Conservation (phyloP, 78 protist species). For the Salpingoeca rosetta region DNA sequence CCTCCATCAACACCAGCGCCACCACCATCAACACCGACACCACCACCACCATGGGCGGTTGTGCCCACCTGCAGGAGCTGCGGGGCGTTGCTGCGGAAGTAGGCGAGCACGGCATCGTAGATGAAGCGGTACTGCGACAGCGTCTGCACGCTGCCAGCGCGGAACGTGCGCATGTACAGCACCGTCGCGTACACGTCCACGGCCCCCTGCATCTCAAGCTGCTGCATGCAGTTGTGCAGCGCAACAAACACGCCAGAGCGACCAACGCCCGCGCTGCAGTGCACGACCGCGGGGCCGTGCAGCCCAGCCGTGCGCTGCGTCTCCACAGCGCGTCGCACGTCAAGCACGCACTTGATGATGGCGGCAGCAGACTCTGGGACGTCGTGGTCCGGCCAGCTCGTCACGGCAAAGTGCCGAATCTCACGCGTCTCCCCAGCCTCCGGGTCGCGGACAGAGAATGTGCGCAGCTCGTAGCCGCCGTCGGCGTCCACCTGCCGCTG, state of each 20-base stretch:
- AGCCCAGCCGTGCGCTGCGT: neutral
- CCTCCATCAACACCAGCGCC: too few relatives aligned
- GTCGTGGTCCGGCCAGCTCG: slow-evolving; percentile 56
- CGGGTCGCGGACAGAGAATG: neutral
- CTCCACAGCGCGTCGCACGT: neutral
- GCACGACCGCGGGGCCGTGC: slow-evolving; percentile 29
- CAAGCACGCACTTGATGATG: neutral
- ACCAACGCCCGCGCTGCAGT: slow-evolving; percentile 63
- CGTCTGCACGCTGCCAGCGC: slow-evolving; percentile 21
- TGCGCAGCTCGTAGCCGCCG: neutral
- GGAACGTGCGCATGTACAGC: neutral
- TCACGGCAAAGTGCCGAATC: slow-evolving; percentile 26
- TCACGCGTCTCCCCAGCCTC: neutral
- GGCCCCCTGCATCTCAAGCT: neutral
- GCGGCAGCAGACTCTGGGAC: slow-evolving; percentile 13
- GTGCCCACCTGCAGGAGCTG: too few relatives aligned
- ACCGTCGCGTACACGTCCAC: neutral
- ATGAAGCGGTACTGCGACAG: slow-evolving; percentile 8
- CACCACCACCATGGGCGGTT: too few relatives aligned
- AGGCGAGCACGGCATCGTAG: neutral
- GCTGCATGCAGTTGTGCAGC: neutral
- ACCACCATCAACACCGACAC: too few relatives aligned
- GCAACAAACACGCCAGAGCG: slow-evolving; percentile 41
- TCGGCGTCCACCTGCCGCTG: neutral
- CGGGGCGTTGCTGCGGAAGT: neutral